Base-by-base conservation (phyloP, 140 eudicot genomes). In the Stevia rebaudiana region DNA sequence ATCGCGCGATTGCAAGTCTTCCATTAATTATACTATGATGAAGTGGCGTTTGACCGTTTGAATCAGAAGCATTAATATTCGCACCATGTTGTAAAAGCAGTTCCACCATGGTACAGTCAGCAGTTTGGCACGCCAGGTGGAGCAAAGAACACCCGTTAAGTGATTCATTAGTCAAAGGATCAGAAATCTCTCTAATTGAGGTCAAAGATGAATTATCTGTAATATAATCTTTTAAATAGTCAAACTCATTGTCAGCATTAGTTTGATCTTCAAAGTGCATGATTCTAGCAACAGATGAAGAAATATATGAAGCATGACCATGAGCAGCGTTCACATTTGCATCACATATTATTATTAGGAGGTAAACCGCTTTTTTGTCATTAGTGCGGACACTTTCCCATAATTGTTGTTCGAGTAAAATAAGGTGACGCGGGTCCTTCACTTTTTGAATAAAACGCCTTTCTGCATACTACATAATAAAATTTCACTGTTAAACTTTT, bases 31-130 rank as follows among this genome's bases (percentile, higher is more conserved):
- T 74, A 67, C 87, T 36, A 30, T 87, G 87, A 79, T 91, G 98
- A 64, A 91, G 80, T 28, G 98, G 90, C 42, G 95, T 91, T 42
- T 80, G 95, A 51, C 87, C 95, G 81, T 72, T 84, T n/a, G 81
- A 76, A 75, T 91, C 98, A 65, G 75, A 72, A 42, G 86, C 81
- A 56, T 83, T 74, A 4, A 85, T 57, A 54, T 78, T 75, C 37
- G 98, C 96, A 23, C 98, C 98, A 54, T 84, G 79, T 63, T 87
- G 98, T 47, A 91, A 60, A 41, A 91, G 91, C 67, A 91, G 77
- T 74, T 91, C 98, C 21, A 91, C 95, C 98, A 91, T 91, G 58
- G 89, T 83, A 58, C 82, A 63, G 74, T 91, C 98, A 52, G 92
- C 82, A 59, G 83, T 82, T 75, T 87, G 98, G 69, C 89, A 87